Conservation (phyloP, 306 rosid genomes). For the Casuarina glauca region DNA sequence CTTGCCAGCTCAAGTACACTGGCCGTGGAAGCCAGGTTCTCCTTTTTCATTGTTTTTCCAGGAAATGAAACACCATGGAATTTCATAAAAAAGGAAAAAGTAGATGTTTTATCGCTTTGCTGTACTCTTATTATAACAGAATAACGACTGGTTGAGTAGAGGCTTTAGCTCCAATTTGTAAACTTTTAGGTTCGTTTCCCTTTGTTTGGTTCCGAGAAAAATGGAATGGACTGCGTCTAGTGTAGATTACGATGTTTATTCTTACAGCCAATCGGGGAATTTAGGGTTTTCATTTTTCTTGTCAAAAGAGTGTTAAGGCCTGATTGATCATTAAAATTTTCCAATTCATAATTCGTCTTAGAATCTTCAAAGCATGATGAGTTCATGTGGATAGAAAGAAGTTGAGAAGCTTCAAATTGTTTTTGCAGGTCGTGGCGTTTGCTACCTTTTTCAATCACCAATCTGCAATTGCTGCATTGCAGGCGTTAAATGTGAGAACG, state of each 20-base stretch:
- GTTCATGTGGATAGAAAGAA: background rate
- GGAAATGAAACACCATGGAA: background rate
- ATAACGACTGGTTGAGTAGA: background rate
- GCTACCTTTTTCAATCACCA: slow-evolving; percentile 93
- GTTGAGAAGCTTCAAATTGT: background rate
- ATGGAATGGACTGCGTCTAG: background rate
- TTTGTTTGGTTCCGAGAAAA: background rate
- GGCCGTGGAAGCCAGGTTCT: slow-evolving; percentile 90
- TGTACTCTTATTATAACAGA: background rate
- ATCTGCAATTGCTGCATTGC: slow-evolving; percentile 79
- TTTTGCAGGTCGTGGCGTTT: slow-evolving; percentile 84
- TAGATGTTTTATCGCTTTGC: background rate
- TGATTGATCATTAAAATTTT: background rate
- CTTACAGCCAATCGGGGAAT: background rate
- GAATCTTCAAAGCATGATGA: background rate
- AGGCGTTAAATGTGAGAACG: slow-evolving; percentile 69
- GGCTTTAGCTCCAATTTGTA: background rate
- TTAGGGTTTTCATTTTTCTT: background rate
- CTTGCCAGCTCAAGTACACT: slow-evolving; percentile 97
- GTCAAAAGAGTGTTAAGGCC: background rate
- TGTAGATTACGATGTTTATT: background rate
- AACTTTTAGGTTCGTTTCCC: background rate
- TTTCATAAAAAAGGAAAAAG: background rate
- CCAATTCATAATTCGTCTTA: background rate
- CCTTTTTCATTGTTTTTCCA: slow-evolving; percentile 5